A percentile compares a stretch with the other conserved stretches of the same genome.
These are phyloP conservation scores for Eutrema japonicum DNA, from an alignment of 345 rosid genomes.

Conservation along the genomic window DNA sequence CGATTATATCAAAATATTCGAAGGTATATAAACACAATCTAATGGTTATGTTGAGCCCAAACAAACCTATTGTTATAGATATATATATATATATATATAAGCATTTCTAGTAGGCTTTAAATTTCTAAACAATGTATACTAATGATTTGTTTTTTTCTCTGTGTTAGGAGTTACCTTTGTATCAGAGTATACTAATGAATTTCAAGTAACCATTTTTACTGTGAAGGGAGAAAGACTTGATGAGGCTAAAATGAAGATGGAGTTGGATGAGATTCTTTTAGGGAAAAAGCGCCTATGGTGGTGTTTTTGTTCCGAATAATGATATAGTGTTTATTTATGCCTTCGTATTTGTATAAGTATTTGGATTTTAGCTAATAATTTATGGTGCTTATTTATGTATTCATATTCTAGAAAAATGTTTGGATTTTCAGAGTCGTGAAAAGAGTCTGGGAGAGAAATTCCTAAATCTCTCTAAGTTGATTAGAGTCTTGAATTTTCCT, in stretches of 20 bases:
- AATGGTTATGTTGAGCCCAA: too few relatives aligned
- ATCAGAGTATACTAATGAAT: not conserved
- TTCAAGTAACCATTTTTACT: not conserved
- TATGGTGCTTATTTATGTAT: too few relatives aligned
- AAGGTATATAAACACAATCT: not conserved
- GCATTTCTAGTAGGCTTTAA: not conserved
- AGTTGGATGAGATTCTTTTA: too few relatives aligned
- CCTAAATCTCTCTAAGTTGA: too few relatives aligned
- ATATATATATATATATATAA: not conserved
- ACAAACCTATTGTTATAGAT: not conserved
- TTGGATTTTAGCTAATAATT: too few relatives aligned
- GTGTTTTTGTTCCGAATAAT: not conserved
- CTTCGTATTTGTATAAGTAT: not conserved
- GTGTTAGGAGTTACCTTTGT: not conserved
- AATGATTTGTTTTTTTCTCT: not conserved
- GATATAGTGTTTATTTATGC: not conserved
- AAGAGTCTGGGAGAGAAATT: too few relatives aligned
- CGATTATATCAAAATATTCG: not conserved
- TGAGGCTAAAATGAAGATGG: too few relatives aligned
- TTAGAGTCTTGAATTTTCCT: too few relatives aligned
- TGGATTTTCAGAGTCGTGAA: too few relatives aligned
- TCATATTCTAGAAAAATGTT: too few relatives aligned
- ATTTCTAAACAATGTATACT: not conserved
- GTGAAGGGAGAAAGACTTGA: too few relatives aligned
- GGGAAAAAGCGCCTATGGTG: not conserved